A percentile compares a stretch with the other conserved stretches of the same genome.
Evolutionary conservation across 192 early-diverging fungal genomes (phyloP).

Genomic region (Physocladia obscura): DNA sequence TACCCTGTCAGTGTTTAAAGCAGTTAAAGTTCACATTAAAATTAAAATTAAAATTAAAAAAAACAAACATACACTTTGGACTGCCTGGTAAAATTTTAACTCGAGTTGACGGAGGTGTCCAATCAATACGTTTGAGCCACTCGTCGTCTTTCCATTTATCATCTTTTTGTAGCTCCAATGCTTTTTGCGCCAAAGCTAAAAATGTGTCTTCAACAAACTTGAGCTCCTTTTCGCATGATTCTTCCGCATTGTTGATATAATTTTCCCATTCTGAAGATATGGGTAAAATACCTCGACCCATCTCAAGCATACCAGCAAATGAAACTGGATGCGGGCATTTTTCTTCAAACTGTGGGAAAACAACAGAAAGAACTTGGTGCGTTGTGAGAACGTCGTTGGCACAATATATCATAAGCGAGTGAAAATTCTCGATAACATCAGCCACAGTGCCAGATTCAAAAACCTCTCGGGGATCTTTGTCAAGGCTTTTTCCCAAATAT

Average conservation of each 20-base stretch:
- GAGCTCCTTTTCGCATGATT: slow-evolving; percentile 52
- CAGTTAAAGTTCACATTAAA: neutral
- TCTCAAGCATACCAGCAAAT: slow-evolving; percentile 85
- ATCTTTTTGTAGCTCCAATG: slow-evolving; percentile 50
- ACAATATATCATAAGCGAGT: slow-evolving; percentile 76
- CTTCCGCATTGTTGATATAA: slow-evolving; percentile 64
- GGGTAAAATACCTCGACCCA: slow-evolving; percentile 83
- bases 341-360: slow-evolving; percentile 68
- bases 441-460: slow-evolving; percentile 32
- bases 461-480: slow-evolving; percentile 35
- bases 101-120: slow-evolving; percentile 8
- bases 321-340: slow-evolving; percentile 94
- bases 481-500: slow-evolving; percentile 60
- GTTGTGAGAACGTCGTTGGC: slow-evolving; percentile 84
- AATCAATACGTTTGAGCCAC: slow-evolving; percentile 18
- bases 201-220: slow-evolving; percentile 56
- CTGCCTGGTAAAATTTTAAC: slow-evolving; percentile 28
- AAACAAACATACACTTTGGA: slow-evolving; percentile 30
- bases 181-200: slow-evolving; percentile 41
- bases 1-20: slow-evolving; percentile 74
- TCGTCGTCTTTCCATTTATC: slow-evolving; percentile 12
- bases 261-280: slow-evolving; percentile 77
- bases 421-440: slow-evolving; percentile 60
- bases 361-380: slow-evolving; percentile 63
- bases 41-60: slow-evolving; percentile 1